phyloP scores from a whole-genome alignment of 129 eudicot species.

The Artemisia tridentata region DNA sequence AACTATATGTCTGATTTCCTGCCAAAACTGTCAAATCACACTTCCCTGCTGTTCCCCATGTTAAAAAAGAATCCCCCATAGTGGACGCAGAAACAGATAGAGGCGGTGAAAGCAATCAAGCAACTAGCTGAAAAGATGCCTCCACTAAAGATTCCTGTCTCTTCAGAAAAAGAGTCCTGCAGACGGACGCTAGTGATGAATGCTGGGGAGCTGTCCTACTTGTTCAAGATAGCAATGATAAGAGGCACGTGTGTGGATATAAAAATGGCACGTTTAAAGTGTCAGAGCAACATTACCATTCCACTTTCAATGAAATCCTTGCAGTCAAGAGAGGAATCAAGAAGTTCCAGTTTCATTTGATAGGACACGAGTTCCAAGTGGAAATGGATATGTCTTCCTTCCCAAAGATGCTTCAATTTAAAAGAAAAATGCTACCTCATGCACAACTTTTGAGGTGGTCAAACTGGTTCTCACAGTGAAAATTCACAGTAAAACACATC shows the following conservation, averaged over 20 bases:
- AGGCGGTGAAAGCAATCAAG: background rate
- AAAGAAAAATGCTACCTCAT: background rate
- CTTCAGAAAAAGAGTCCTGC: background rate
- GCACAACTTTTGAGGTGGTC: background rate
- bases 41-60: too few species aligned
- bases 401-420: background rate
- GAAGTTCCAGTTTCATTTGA: background rate
- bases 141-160: background rate
- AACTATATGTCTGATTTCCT: too few species aligned
- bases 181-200: background rate
- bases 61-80: background rate
- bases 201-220: background rate
- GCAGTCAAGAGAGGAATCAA: background rate
- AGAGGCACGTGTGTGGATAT: background rate
- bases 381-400: conserved; percentile 3
- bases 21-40: too few species aligned
- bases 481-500: background rate
- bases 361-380: background rate
- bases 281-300: background rate
- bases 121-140: background rate
- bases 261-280: background rate
- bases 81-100: background rate
- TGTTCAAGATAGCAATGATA: background rate
- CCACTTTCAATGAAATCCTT: background rate
- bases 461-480: background rate